Conservation (phyloP, 164 flowering plant genomes). For the Chimonanthus salicifolius region DNA sequence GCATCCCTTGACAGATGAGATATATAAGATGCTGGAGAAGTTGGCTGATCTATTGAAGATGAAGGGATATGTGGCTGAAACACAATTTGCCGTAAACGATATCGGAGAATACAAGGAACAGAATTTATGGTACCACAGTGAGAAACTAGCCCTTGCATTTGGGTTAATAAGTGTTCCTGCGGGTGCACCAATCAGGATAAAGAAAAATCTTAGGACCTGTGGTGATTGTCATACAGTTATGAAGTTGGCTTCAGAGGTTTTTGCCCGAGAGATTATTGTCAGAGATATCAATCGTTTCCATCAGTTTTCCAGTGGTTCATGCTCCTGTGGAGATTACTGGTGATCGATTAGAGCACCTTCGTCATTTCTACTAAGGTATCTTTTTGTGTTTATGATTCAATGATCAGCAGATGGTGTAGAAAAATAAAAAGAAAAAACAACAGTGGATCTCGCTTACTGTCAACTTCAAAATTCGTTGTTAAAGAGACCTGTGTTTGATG, state of each 20-base stretch:
- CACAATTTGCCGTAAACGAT: constrained; percentile 18
- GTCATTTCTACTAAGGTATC: neutral
- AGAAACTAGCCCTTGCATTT: constrained; percentile 29
- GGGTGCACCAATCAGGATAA: constrained; percentile 17
- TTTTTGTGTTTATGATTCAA: neutral
- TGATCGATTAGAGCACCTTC: constrained; percentile 6
- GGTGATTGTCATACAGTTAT: constrained; percentile 49
- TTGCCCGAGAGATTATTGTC: constrained; percentile 32
- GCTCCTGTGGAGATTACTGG: constrained; percentile 54
- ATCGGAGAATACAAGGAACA: constrained; percentile 22
- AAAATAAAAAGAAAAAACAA: no score
- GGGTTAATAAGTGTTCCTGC: constrained; percentile 10
- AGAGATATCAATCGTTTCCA: constrained; percentile 56
- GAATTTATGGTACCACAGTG: constrained; percentile 22
- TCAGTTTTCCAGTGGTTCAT: constrained; percentile 20
- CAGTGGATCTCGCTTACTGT: neutral
- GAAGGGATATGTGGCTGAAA: constrained; percentile 25
- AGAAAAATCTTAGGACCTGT: constrained; percentile 58
- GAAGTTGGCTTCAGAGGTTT: constrained; percentile 44
- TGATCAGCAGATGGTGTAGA: no score
- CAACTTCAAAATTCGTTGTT: neutral
- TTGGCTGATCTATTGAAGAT: constrained; percentile 16
- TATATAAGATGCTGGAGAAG: constrained; percentile 25
- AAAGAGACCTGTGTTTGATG: neutral
- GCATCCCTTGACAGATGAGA: constrained; percentile 29